Percentiles rank a stretch among this genome's conserved stretches.
phyloP scores from a whole-genome alignment of 768 basidiomycete species.

The Galerina sulciceps region DNA sequence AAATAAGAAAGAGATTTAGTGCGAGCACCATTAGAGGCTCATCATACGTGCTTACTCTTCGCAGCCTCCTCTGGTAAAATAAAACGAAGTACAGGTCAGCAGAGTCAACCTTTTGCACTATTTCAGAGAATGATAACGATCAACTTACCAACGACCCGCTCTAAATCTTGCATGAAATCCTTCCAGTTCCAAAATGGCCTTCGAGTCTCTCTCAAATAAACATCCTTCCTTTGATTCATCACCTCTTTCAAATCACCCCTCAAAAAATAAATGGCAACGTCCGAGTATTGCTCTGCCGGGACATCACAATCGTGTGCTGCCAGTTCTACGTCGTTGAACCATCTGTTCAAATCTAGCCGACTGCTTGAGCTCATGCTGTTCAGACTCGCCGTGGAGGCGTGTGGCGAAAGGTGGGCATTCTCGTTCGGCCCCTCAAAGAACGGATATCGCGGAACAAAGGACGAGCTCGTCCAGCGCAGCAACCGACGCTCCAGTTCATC shows the following conservation, averaged over 20 bases:
- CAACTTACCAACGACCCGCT: conserved; percentile 27
- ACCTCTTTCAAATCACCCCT: conserved; percentile 31
- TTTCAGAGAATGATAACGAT: background rate
- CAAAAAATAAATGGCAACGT: conserved; percentile 30
- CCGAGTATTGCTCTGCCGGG: conserved; percentile 22
- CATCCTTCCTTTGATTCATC: conserved; percentile 23
- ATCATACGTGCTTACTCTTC: conserved; percentile 15
- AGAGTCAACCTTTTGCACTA: background rate
- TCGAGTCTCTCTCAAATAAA: conserved; percentile 20
- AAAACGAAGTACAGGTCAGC: background rate
- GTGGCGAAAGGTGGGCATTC: background rate
- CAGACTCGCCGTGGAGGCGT: background rate
- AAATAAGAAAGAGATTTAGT: background rate
- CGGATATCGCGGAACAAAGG: conserved; percentile 27
- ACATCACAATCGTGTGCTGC: conserved; percentile 23
- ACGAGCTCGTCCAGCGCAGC: conserved; percentile 21
- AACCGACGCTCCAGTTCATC: conserved; percentile 23
- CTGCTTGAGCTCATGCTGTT: conserved; percentile 4
- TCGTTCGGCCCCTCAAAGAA: conserved; percentile 22
- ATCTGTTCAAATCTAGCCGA: conserved; percentile 21
- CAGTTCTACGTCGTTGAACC: conserved; percentile 25
- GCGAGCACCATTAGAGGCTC: background rate
- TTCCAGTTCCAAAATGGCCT: conserved; percentile 25
- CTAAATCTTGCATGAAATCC: conserved; percentile 30
- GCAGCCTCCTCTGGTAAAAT: conserved; percentile 11